Base-by-base conservation (phyloP, 1,284 basidiomycete species). In the Pterulicium gracile region DNA sequence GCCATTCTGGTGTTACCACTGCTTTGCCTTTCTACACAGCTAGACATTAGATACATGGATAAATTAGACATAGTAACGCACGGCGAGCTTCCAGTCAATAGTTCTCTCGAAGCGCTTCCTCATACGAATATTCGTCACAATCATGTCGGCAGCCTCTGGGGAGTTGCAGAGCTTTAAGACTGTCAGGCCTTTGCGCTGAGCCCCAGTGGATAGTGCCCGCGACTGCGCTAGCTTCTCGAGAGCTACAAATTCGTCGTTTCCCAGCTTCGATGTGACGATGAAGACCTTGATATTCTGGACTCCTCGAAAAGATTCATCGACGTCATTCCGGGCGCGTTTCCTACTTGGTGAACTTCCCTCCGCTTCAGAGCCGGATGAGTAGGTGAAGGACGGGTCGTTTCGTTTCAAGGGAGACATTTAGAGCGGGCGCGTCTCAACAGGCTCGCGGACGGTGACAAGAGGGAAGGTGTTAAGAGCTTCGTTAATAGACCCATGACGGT, bases 1-100 rank as follows among this genome's bases (percentile, higher is more conserved):
- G 67, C 85, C 84, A 88, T 23, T 73, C 64, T 0, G 82, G 80
- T 1, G 70, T 79, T 10, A 88, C 80, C 17, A 86, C 69, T 0
- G 71, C 64, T 56, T 81, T 86, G 22, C 66, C 66, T 63, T 66
- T 75, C 83, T 87, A 10, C 10, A n/a, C 4, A 23, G 42, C 5
- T 7, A 43, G 36, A 23, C 49, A 50, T 17, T 36, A 45, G 20
- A 19, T 36, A 24, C 10, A 32, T 24, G 45, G 32, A 24, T 40
- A 10, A 41, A 24, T 20, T 32, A 15, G 1, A 17, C 14, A 18
- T 32, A 45, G 24, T 47, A 14, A 68, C 80, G 57, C 57, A 85
- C 84, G 19, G 81, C 79, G 24, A 77, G 53, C 2, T 68, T 61
- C 79, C 79, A 81, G 32, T 69, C 56, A 10, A 88, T 47, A 57